Base-by-base conservation (phyloP, 371 early-diverging fungal genomes). In the Nematocida sp. region DNA sequence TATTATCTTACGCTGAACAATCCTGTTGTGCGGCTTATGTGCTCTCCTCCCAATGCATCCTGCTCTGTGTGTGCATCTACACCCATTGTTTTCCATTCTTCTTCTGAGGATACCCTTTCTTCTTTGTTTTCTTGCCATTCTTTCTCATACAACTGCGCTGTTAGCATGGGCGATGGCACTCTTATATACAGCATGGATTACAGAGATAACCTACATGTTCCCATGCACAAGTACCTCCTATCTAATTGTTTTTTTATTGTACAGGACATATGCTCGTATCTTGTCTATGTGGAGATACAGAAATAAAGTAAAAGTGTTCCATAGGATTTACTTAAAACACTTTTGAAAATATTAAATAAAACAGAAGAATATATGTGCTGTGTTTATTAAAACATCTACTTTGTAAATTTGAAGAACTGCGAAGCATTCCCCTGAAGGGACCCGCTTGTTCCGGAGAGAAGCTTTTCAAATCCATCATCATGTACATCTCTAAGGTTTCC, bases 401-500 rank as follows among this genome's bases (percentile, higher is more conserved):
- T 61, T 48, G 75, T 68, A 33, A 71, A 71, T 42, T 71, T 71
- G 49, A 71, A 71, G 75, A 59, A 71, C 16, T 71, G 69, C 32
- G 75, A 71, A 23, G 75, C 59, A 20, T 35, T 55, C 9, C 63
- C 75, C n/a, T 61, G 50, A 9, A 61, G 7, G 18, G 59, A 11
- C 23, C 42, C 59, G 5, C 45, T 60, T 4, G 38, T 7, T 25
- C 33, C 0, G n/a, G 63, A n/a, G 13, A 71, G 61, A 0, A 71
- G 30, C 53, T 71, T 71, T 30, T 71, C 75, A 61, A 71, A 61
- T 36, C 75, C 59, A 16, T 71, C 75, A 18, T 49, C 78, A 26
- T 77, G 55, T 16, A 80, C 40, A 23, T 79, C 77, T 45, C 65
- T 61, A 20, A 82, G 68, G 55, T 82, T 82, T 25, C 83, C 83